A percentile compares a stretch with the other conserved stretches of the same genome.
These are phyloP conservation scores for Plectosphaerella sp. DNA, from an alignment of 2,329 filamentous ascomycete genomes.

Conservation along the genomic window DNA sequence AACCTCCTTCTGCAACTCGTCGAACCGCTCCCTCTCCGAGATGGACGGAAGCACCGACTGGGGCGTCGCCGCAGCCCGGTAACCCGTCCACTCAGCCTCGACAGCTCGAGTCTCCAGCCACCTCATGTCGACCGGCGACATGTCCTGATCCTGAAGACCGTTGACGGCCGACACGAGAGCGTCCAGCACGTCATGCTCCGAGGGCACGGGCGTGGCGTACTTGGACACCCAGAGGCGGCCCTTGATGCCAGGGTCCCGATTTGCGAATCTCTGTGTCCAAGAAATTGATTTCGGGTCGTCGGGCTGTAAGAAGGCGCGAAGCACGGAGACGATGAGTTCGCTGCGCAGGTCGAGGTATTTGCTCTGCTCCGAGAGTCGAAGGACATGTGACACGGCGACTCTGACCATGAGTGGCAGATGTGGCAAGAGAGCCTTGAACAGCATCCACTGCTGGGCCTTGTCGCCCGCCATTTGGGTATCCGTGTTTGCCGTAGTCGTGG, in stretches of 20 bases:
- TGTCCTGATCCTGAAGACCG: slow-evolving; percentile 37
- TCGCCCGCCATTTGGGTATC: background rate
- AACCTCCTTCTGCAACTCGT: slow-evolving; percentile 62
- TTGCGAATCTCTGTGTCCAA: slow-evolving; percentile 58
- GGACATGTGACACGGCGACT: slow-evolving; percentile 56
- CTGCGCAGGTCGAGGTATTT: slow-evolving; percentile 76
- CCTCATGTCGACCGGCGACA: slow-evolving; percentile 20
- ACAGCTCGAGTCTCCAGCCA: slow-evolving; percentile 52
- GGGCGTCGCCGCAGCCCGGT: slow-evolving; percentile 49
- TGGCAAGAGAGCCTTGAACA: slow-evolving; percentile 33
- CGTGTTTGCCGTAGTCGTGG: no score
- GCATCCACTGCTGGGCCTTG: slow-evolving; percentile 9
- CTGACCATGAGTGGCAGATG: slow-evolving; percentile 59
- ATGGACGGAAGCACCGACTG: slow-evolving; percentile 49
- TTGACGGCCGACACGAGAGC: slow-evolving; percentile 55
- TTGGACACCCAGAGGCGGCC: slow-evolving; percentile 79
- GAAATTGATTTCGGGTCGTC: slow-evolving; percentile 46
- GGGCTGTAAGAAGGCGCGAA: slow-evolving; percentile 60
- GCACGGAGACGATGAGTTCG: slow-evolving; percentile 64
- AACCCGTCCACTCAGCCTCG: slow-evolving; percentile 74
- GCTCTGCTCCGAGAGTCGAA: slow-evolving; percentile 65
- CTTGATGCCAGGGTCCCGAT: slow-evolving; percentile 64
- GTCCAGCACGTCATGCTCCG: slow-evolving; percentile 51
- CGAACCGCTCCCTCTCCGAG: slow-evolving; percentile 61
- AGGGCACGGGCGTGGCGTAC: slow-evolving; percentile 57